Conservation (phyloP, 2,329 filamentous ascomycete genomes). For the Fusarium decemcellulare region DNA sequence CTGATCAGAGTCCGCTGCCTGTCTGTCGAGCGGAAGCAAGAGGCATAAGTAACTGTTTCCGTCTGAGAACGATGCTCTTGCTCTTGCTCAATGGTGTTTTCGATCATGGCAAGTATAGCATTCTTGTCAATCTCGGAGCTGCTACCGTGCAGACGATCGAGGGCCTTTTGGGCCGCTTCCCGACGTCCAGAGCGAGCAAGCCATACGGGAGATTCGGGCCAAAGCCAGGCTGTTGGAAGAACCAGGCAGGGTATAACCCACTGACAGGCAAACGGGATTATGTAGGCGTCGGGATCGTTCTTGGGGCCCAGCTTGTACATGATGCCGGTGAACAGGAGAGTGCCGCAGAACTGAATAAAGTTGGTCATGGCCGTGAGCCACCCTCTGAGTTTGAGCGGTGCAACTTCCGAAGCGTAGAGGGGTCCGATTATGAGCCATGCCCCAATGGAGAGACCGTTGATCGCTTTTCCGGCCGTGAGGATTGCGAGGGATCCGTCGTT, state of each 20-base stretch:
- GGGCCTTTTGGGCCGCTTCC: neutral
- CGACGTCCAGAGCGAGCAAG: neutral
- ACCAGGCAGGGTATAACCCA: slow-evolving; percentile 4
- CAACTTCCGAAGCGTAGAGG: slow-evolving; percentile 13
- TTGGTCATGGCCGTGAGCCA: slow-evolving; percentile 24
- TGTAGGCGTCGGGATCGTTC: slow-evolving; percentile 9
- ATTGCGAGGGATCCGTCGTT: slow-evolving; percentile 8
- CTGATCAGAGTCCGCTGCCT: slow-evolving; percentile 11
- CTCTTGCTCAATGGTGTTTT: slow-evolving; percentile 6
- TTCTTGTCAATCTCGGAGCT: neutral
- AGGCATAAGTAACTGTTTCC: neutral
- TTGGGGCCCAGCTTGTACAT: slow-evolving; percentile 7
- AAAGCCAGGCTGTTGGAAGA: slow-evolving; percentile 9
- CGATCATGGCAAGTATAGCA: neutral
- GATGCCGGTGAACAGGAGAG: slow-evolving; percentile 10
- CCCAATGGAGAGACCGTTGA: slow-evolving; percentile 14
- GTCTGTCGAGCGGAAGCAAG: slow-evolving; percentile 1
- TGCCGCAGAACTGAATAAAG: slow-evolving; percentile 14
- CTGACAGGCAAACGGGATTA: slow-evolving; percentile 14
- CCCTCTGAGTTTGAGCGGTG: slow-evolving; percentile 10
- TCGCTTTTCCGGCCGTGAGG: slow-evolving; percentile 13
- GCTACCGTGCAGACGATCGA: neutral
- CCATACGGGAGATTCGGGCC: slow-evolving; percentile 7
- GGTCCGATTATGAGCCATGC: slow-evolving; percentile 15
- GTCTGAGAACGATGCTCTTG: neutral